phyloP scores from a whole-genome alignment of 306 rosid genomes.

The Cajanus cajan region DNA sequence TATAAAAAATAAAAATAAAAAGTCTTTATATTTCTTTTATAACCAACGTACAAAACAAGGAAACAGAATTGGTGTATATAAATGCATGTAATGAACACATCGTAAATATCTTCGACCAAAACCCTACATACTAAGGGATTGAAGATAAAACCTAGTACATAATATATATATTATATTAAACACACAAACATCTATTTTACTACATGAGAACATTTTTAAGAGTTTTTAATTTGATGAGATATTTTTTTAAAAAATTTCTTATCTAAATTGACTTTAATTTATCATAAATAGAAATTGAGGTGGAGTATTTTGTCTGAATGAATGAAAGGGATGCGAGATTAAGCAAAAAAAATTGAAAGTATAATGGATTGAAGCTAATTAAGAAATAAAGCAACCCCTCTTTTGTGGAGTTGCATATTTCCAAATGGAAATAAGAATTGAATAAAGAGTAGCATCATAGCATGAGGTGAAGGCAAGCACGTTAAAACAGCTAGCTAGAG shows the following conservation, averaged over 20 bases:
- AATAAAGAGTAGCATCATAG: too few relatives aligned
- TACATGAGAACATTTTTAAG: too few relatives aligned
- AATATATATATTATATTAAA: too few relatives aligned
- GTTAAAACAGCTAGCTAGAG: slow-evolving; percentile 31
- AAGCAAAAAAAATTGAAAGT: background rate
- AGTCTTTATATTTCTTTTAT: background rate
- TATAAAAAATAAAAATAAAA: too few relatives aligned
- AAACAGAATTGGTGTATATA: background rate
- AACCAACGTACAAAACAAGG: background rate
- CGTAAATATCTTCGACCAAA: background rate
- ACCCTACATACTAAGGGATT: background rate
- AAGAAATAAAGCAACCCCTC: slow-evolving; percentile 10
- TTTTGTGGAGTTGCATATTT: slow-evolving; percentile 19
- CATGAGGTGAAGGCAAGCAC: slow-evolving; percentile 3
- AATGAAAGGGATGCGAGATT: background rate
- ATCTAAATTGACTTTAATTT: too few relatives aligned
- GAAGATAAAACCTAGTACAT: background rate
- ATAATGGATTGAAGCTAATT: background rate
- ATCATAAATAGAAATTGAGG: background rate
- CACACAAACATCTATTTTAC: too few relatives aligned
- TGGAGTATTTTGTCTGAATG: background rate
- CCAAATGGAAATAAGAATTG: background rate
- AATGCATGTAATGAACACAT: background rate
- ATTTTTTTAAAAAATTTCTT: too few relatives aligned
- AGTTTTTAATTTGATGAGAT: too few relatives aligned